phyloP scores from a whole-genome alignment of 768 basidiomycete genomes.

The Naganishia kalamii region DNA sequence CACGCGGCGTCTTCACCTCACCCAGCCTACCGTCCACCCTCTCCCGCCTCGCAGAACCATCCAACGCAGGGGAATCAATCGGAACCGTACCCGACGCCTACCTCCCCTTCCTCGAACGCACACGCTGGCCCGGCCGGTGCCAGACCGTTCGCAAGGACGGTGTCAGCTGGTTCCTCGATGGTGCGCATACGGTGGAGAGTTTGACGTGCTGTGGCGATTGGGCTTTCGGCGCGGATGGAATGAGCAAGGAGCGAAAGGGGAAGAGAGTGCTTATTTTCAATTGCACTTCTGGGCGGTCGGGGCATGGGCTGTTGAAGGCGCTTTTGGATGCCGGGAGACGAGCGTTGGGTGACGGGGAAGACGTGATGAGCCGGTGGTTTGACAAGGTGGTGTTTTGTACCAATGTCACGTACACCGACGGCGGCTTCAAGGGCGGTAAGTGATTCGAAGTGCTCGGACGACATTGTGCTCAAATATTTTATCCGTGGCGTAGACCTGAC shows the following conservation, averaged over 20 bases:
- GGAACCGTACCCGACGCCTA: constrained; percentile 54
- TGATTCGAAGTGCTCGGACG: not conserved
- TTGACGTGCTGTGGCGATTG: constrained; percentile 78
- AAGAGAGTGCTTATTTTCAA: constrained; percentile 79
- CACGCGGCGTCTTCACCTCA: constrained; percentile 57
- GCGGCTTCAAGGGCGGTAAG: constrained; percentile 82
- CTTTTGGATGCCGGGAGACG: constrained; percentile 55
- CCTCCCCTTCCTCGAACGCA: constrained; percentile 58
- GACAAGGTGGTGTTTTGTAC: constrained; percentile 88
- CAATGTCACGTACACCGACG: constrained; percentile 88
- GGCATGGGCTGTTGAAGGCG: constrained; percentile 60
- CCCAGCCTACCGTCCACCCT: constrained; percentile 31
- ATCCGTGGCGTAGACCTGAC: constrained; percentile 61
- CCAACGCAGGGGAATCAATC: constrained; percentile 24
- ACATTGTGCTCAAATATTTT: not conserved
- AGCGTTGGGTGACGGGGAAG: constrained; percentile 2
- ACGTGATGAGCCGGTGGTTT: constrained; percentile 50
- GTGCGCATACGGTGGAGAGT: constrained; percentile 90
- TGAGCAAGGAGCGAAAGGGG: constrained; percentile 1
- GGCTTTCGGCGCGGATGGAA: constrained; percentile 61
- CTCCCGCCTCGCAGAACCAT: constrained; percentile 24
- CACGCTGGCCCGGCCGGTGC: constrained; percentile 92
- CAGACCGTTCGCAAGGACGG: constrained; percentile 66
- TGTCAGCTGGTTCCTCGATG: constrained; percentile 76
- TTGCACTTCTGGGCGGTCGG: constrained; percentile 85